A percentile compares a stretch with the other conserved stretches of the same genome.
Evolutionary conservation across 2,329 filamentous ascomycete genomes (phyloP).

Genomic region (Colletotrichum truncatum): DNA sequence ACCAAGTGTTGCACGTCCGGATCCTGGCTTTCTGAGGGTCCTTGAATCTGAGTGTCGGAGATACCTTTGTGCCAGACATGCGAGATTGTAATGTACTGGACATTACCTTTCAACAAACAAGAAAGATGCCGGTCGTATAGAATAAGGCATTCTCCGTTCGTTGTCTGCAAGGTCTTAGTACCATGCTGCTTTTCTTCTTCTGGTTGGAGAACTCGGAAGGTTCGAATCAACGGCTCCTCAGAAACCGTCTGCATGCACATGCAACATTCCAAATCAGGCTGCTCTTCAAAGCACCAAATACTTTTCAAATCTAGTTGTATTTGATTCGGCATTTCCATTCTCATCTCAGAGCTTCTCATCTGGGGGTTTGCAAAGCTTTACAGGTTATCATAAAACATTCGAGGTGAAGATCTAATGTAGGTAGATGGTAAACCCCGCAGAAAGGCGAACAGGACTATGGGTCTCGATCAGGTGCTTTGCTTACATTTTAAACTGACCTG

Average conservation of each 20-base stretch:
- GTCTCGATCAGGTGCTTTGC: too few relatives aligned
- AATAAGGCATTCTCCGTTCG: neutral
- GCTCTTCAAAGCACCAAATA: neutral
- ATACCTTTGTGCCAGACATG: neutral
- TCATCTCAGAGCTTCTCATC: neutral
- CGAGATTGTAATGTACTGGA: neutral
- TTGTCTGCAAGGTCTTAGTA: neutral
- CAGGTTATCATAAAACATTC: too few relatives aligned
- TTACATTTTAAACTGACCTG: too few relatives aligned
- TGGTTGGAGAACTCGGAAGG: neutral
- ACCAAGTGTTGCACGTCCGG: neutral
- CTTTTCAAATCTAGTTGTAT: neutral
- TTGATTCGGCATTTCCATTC: neutral
- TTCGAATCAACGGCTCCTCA: neutral
- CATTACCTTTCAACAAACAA: neutral
- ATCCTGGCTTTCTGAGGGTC: neutral
- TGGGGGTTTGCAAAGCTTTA: too few relatives aligned
- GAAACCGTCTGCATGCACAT: neutral
- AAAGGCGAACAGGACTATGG: too few relatives aligned
- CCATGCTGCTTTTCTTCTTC: neutral
- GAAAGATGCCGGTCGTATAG: neutral
- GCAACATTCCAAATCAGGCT: neutral
- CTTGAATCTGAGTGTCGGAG: neutral
- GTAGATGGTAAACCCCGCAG: too few relatives aligned
- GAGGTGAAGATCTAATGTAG: too few relatives aligned